Evolutionary conservation across 2,329 filamentous ascomycete species (phyloP), one percentile per base, ranked within the genome.

Genomic region (Fusarium incarnatum): DNA sequence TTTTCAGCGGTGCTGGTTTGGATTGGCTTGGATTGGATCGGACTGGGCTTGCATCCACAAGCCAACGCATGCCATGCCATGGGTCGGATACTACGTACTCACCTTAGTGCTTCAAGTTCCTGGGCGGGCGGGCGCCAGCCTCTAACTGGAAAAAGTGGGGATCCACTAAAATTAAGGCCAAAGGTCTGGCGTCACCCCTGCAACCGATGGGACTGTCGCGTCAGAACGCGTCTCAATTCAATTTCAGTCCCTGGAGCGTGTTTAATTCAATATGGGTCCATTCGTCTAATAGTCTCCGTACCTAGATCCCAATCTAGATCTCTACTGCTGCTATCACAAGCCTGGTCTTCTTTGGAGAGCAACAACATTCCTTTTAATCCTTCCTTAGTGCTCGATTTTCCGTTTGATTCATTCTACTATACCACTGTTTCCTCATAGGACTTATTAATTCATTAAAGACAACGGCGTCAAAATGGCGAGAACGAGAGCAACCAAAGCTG

Each of bases 401-500:
- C 41, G 15, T 47, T 52, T 12, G 27, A 27, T 37, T 64, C 6
- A 16, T 9, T 23, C 11, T 13, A 37, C 18, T 23, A 28, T 54
- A 56, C 18, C 22, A 23, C 23, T 20, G 8, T 42, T 37, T 25
- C 22, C 8, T 18, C 34, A 34, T 28, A 64, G 42, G 30, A 11
- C 12, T 22, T 20, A 12, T 18, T 42, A 53, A 60, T 45, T 61
- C 30, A 15, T 25, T 22, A 27, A 45, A 32, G 23, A 49, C 34
- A 30, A 57, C 41, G 9, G 16, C 46, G 11, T 28, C 59, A 66
- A 46, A 50, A 88, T 88, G 86, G 82, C 85, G 52, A 81, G 82
- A 70, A 87, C 86, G 63, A 81, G 86, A 71, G 81, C 86, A 13
- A 76, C 78, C 47, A 84, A 82, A 72, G 56, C 77, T 40, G 68